Percentiles rank a stretch among this genome's conserved stretches.
These are phyloP conservation scores for Ogataea populi-albae DNA, from an alignment of 805 yeast species.

Conservation along the genomic window DNA sequence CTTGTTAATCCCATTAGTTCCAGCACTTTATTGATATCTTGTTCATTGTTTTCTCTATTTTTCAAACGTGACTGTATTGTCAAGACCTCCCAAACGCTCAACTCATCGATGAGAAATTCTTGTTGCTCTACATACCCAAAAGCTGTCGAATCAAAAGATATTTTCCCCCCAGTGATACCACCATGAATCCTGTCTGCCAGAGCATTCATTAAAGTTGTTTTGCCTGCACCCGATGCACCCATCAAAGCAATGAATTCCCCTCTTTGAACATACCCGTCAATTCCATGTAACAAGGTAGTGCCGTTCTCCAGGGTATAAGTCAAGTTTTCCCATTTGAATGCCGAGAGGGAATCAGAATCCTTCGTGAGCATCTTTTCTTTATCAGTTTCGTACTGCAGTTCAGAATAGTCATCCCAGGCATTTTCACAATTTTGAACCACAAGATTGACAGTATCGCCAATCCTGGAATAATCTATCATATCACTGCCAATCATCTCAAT, in stretches of 20 bases:
- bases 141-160: constrained; percentile 36
- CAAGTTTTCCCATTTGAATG: no score
- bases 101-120: constrained; percentile 43
- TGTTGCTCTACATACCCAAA: constrained; percentile 55
- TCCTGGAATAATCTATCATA: no score
- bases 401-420: no score
- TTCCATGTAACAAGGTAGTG: constrained; percentile 26
- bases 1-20: no score
- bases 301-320: no score
- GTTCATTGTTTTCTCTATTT: no score
- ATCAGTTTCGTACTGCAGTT: no score
- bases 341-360: no score
- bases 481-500: constrained; percentile 27
- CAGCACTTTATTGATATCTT: no score
- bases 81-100: constrained; percentile 48
- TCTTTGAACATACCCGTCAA: constrained; percentile 32
- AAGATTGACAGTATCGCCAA: no score
- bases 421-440: no score
- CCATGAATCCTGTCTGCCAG: constrained; percentile 48
- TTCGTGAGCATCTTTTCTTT: no score
- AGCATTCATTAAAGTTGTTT: constrained; percentile 47
- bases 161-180: constrained; percentile 38
- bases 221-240: constrained; percentile 52
- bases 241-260: constrained; percentile 44
- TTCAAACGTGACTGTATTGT: constrained; percentile 20